phyloP scores from a whole-genome alignment of 78 protist genomes.

The Pigoraptor vietnamica region DNA sequence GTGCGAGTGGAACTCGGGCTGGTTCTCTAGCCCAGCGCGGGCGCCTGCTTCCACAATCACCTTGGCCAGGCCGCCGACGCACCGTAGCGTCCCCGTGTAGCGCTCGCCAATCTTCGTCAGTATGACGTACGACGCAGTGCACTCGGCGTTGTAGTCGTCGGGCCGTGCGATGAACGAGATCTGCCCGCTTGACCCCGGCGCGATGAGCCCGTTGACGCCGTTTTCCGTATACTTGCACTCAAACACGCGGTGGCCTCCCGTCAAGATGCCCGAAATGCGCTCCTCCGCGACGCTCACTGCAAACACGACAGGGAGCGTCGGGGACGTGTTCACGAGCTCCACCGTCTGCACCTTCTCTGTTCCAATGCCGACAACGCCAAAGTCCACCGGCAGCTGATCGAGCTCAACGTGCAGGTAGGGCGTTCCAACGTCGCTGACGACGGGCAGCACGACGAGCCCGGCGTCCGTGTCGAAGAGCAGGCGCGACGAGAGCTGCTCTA shows the following conservation, averaged over 20 bases:
- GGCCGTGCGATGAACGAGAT: not conserved
- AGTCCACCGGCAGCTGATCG: not conserved
- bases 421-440: not conserved
- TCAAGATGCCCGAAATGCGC: not conserved
- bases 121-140: not conserved
- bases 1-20: not conserved
- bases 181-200: not conserved
- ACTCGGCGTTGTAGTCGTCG: not conserved
- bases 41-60: not conserved
- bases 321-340: not conserved
- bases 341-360: not conserved
- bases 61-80: not conserved
- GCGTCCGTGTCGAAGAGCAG: not conserved
- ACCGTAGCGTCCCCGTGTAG: not conserved
- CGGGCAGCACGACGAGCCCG: not conserved
- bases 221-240: not conserved
- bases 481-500: not conserved
- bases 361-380: not conserved
- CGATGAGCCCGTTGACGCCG: not conserved
- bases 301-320: not conserved
- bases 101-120: not conserved
- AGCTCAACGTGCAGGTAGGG: not conserved
- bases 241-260: not conserved
- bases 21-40: not conserved
- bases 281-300: not conserved